These are phyloP conservation scores for Chalciporus sp. DNA, from an alignment of 1,284 basidiomycete species.

Conservation along the genomic window DNA sequence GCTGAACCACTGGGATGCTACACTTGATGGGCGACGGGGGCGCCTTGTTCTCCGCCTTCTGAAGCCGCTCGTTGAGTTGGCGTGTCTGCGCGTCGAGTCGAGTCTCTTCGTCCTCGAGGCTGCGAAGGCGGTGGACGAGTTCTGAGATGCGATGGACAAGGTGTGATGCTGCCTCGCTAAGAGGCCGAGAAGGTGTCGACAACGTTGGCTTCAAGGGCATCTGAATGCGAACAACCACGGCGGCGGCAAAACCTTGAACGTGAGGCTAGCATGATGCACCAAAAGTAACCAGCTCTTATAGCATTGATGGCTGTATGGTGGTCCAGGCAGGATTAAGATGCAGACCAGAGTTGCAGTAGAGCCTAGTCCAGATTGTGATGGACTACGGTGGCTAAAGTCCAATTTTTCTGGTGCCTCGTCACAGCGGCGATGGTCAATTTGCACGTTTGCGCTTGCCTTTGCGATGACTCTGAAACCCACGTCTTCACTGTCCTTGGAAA, in stretches of 20 bases:
- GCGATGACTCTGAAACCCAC: no score
- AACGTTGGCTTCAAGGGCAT: conserved; percentile 8
- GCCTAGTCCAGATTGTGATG: background rate
- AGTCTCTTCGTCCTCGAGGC: conserved; percentile 27
- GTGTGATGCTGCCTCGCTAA: conserved; percentile 16
- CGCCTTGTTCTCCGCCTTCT: background rate
- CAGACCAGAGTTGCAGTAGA: conserved; percentile 5
- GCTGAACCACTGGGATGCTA: conserved; percentile 5
- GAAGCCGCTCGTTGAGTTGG: conserved; percentile 7
- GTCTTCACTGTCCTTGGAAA: no score
- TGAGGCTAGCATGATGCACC: background rate
- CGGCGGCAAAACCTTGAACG: background rate
- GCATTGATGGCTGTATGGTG: conserved; percentile 3
- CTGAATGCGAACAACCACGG: background rate
- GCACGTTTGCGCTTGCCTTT: no score
- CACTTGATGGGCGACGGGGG: background rate
- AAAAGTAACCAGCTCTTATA: background rate
- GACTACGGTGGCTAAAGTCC: no score
- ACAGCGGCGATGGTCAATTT: no score
- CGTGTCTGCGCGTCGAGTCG: conserved; percentile 20
- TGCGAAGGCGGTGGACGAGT: conserved; percentile 22
- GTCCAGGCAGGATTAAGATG: conserved; percentile 15
- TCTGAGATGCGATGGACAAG: conserved; percentile 20
- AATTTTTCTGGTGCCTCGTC: background rate
- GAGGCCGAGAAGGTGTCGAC: background rate